Percentiles rank a stretch among this genome's conserved stretches.
Evolutionary conservation across 139 green algal genomes (phyloP).

Genomic region (Coelastrella sp.): DNA sequence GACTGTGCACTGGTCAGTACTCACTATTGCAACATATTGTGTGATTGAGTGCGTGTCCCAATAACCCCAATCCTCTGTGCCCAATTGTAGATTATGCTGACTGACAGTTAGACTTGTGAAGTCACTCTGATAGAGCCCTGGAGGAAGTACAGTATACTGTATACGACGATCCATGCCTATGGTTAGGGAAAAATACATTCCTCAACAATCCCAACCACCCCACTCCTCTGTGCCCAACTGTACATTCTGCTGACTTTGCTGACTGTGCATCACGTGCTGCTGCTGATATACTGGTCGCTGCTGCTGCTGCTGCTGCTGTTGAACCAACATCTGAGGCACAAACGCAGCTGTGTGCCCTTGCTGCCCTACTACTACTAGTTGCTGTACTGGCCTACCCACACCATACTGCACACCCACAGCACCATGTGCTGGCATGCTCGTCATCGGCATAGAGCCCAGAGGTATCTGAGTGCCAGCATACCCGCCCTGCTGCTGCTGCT

Average conservation of each 20-base stretch:
- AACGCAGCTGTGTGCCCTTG: neutral
- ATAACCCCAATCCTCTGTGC: too few species aligned
- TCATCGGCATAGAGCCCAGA: neutral
- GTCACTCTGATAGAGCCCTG: too few species aligned
- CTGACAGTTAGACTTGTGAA: too few species aligned
- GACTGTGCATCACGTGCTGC: neutral
- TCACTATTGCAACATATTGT: too few species aligned
- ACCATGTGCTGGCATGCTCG: neutral
- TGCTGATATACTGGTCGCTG: neutral
- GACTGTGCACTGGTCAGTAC: too few species aligned
- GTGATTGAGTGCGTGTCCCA: too few species aligned
- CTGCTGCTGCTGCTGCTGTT: neutral
- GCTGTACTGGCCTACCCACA: neutral
- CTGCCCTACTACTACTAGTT: conserved; percentile 1
- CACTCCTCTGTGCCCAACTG: neutral
- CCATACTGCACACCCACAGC: neutral
- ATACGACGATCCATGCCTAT: too few species aligned
- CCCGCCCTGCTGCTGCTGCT: neutral
- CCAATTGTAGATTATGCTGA: too few species aligned
- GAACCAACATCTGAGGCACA: neutral
- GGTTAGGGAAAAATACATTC: too few species aligned
- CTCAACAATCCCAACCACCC: too few species aligned
- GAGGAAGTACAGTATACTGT: too few species aligned
- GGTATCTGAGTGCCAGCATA: neutral
- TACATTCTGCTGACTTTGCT: neutral